Base-by-base conservation (phyloP, 163 green algal genomes). In the Scenedesmus sp. region DNA sequence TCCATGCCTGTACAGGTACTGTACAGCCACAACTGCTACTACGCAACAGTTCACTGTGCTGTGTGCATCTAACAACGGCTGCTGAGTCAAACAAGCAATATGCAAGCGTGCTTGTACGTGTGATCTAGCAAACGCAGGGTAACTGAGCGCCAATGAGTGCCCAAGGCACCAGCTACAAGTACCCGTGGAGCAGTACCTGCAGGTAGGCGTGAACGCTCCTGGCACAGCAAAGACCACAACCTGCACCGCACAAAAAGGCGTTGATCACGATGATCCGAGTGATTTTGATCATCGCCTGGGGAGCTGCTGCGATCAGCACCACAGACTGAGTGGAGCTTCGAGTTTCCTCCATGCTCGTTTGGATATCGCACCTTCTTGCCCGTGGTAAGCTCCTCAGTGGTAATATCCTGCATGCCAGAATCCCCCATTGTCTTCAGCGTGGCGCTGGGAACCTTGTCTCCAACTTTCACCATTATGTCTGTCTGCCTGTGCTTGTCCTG, bases 121-220 rank as follows among this genome's bases (percentile, higher is more conserved):
- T 56, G 49, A 56, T 56, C 49, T 56, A 13, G 49, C 49, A 56
- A 20, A 12, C 12, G 15, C 49, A 56, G 49, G 12, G 49, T 13
- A 56, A 20, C 15, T 56, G 49, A 12, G 49, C 15, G 49, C 49
- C 49, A 76, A 76, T 76, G 65, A 40, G 30, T 7, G 16, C 2
- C 7, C 7, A 76, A 40, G 0, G 30, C 24, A 30, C 65, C 6
- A 40, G 30, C 65, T 40, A 37, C 65, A 76, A n/a, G 30, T 30
- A 76, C 3, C 4, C 30, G 6, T 33, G 30, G 65, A 40, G 65
- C 65, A 24, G 3, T 33, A 92, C 88, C 82, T 90, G 83, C 97
- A 99, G 22, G 97, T 99, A 65, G 97, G 97, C 7, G 97, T 99
- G 95, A 99, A 99, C 26, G 97, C 97, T 44, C 97, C 97, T 4